These are phyloP conservation scores for Immersiella caudata DNA, from an alignment of 495 filamentous ascomycete species.

Conservation along the genomic window DNA sequence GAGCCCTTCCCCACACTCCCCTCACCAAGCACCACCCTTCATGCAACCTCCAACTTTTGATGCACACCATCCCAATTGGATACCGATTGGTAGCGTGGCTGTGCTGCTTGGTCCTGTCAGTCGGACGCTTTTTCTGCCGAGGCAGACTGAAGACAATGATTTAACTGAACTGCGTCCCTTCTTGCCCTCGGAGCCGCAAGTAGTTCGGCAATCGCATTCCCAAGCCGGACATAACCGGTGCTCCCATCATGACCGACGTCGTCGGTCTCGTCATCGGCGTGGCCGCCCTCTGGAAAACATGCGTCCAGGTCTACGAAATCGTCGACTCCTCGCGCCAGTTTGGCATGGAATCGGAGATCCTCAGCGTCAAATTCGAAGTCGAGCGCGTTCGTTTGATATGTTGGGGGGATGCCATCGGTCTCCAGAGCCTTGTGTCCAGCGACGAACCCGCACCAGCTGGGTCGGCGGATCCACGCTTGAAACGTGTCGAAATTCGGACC, in stretches of 20 bases:
- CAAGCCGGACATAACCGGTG: background rate
- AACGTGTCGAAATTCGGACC: background rate
- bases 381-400: constrained; percentile 10
- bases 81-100: background rate
- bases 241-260: constrained; percentile 4
- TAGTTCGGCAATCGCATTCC: background rate
- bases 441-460: background rate
- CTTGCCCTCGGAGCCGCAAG: background rate
- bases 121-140: background rate
- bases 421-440: constrained; percentile 3
- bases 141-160: background rate
- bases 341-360: constrained; percentile 14
- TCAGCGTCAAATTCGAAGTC: constrained; percentile 15
- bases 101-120: background rate
- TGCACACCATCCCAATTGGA: background rate
- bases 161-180: background rate
- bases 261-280: constrained; percentile 11
- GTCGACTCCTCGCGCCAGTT: constrained; percentile 13
- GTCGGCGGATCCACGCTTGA: background rate
- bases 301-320: constrained; percentile 12
- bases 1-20: background rate
- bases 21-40: background rate
- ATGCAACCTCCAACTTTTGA: background rate
- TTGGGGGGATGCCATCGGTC: constrained; percentile 8
- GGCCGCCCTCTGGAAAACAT: constrained; percentile 12